Evolutionary conservation across 148 eudicot species (phyloP), one percentile per base, ranked within the genome.

Genomic region (Cornus suecica): DNA sequence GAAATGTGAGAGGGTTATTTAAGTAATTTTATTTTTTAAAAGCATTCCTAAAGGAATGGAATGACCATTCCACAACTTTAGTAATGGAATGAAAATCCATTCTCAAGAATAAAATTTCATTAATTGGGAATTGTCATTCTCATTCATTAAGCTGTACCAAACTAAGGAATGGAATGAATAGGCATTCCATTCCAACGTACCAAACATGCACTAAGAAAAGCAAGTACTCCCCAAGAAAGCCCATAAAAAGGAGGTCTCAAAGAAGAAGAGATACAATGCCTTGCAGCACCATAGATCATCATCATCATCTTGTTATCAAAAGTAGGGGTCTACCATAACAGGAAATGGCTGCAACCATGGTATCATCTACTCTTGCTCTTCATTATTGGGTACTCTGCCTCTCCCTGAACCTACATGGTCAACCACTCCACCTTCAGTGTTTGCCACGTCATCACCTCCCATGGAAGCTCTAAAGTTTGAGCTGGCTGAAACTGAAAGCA

Each of bases 361-460:
- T n/a, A 15, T 13, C 29, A 29, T 10, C 68, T 26, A 65, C 30
- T 26, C 16, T 29, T 11, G 32, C 18, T 65, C 68, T 10, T 65
- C 58, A 10, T 2, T 52, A 52, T 52, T 37, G 42, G 42, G 27
- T 5, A 13, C 30, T 27, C 27, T 64, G 29, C 68, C 69, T 22
- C 18, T 45, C 8, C 77, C 77, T 24, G 70, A 74, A 24, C 77
- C 77, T 8, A 65, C 66, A 24, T 74, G 77, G 77, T 74, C 77
- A 3, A 74, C 77, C 15, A 74, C 77, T 25, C 42, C 69, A 62
- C 77, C 77, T 42, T 68, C 77, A 27, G 77, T 65, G 56, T 26
- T 74, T 10, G 67, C 23, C 22, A 42, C 56, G 5, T 32, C 76
- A 26, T n/a, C 66, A 16, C 52, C 69, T 16, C 26, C 70, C 7